These are phyloP conservation scores for Piper betle DNA, from an alignment of 164 flowering plant genomes.

Conservation along the genomic window DNA sequence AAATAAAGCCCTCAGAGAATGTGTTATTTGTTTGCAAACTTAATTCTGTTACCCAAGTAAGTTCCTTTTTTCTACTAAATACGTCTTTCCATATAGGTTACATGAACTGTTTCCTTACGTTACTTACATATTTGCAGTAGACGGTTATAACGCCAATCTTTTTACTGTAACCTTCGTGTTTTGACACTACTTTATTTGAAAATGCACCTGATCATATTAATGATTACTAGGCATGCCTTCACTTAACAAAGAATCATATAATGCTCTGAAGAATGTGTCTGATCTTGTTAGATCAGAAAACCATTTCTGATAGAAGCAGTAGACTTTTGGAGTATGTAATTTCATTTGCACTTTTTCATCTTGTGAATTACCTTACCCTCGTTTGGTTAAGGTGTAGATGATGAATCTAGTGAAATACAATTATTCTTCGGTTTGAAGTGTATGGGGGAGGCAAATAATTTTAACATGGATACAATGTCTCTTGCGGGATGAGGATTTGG, in stretches of 20 bases:
- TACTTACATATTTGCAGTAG: neutral
- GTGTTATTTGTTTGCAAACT: conserved; percentile 92
- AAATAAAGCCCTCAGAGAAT: conserved; percentile 86
- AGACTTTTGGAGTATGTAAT: no score
- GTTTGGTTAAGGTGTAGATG: no score
- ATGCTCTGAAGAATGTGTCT: no score
- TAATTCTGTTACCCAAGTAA: conserved; percentile 91
- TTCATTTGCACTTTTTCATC: no score
- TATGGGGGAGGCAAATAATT: neutral
- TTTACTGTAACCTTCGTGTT: no score
- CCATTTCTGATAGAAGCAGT: no score
- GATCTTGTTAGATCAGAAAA: no score
- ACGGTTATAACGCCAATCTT: no score
- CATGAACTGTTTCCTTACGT: neutral
- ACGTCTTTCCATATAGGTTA: neutral
- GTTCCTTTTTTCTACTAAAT: conserved; percentile 9
- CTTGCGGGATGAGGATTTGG: conserved; percentile 82
- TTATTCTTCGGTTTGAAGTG: neutral
- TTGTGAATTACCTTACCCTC: no score
- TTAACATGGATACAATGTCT: neutral
- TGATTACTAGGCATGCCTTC: neutral
- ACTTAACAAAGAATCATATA: neutral
- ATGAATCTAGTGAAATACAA: no score
- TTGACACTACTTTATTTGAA: neutral
- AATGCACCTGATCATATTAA: neutral